phyloP scores from a whole-genome alignment of 345 rosid genomes.

The Syzygium oleosum region DNA sequence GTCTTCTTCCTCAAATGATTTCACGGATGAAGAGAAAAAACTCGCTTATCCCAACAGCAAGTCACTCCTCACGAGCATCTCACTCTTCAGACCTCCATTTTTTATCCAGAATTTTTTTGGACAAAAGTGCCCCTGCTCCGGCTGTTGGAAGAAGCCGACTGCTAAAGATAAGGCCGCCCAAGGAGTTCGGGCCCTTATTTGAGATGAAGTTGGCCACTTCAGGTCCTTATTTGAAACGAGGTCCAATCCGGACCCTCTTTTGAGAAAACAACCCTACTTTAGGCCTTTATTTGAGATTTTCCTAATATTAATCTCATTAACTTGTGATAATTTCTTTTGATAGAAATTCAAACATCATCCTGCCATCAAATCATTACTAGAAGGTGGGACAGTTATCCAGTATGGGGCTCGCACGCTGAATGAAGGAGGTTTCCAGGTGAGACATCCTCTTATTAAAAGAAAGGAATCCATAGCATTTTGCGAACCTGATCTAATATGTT shows the following conservation, averaged over 20 bases:
- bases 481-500: not conserved
- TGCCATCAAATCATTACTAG: conserved; percentile 63
- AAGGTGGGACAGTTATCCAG: conserved; percentile 87
- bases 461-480: not conserved
- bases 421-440: conserved; percentile 98
- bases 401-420: conserved; percentile 96
- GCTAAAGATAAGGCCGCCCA: not conserved
- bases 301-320: not conserved
- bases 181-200: not conserved
- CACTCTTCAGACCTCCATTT: not conserved
- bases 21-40: not conserved
- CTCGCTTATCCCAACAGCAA: not conserved
- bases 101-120: not conserved
- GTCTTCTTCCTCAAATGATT: not conserved
- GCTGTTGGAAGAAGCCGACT: not conserved
- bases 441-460: not conserved
- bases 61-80: not conserved
- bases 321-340: not conserved
- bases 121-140: not conserved
- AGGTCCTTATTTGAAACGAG: not conserved
- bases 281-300: not conserved
- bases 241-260: not conserved
- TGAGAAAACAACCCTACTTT: not conserved
- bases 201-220: not conserved
- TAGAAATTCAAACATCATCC: conserved; percentile 96